A percentile compares a stretch with the other conserved stretches of the same genome.
phyloP scores from a whole-genome alignment of 768 basidiomycete genomes.

The Glaciozyma martinii region DNA sequence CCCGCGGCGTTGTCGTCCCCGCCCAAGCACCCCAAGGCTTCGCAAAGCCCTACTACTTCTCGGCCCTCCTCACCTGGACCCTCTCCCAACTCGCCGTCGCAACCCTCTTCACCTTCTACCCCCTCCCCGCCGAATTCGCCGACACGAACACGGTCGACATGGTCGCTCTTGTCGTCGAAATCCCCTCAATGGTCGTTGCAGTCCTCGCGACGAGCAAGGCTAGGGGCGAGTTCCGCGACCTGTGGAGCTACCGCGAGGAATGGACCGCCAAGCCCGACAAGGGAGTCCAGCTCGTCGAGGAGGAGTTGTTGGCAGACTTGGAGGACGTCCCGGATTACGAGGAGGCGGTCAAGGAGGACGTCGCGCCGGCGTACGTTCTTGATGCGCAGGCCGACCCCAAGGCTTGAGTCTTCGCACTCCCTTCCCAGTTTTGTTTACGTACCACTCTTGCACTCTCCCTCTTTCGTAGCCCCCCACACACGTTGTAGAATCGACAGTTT shows the following conservation, averaged over 20 bases:
- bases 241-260: not conserved
- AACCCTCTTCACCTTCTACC: not conserved
- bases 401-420: not conserved
- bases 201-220: not conserved
- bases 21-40: not conserved
- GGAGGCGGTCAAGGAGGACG: conserved; percentile 1
- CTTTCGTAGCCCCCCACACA: too few species aligned
- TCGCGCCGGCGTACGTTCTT: not conserved
- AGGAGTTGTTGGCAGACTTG: not conserved
- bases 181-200: not conserved
- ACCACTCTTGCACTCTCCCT: too few species aligned
- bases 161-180: not conserved
- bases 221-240: not conserved
- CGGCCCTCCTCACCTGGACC: not conserved
- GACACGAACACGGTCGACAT: not conserved
- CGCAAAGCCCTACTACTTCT: not conserved
- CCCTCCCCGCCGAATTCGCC: not conserved
- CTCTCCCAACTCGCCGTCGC: not conserved
- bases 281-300: not conserved
- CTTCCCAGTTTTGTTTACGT: too few species aligned
- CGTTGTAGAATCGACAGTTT: too few species aligned
- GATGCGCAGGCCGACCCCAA: not conserved
- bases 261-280: not conserved
- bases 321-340: not conserved
- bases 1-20: not conserved